Evolutionary conservation across 1,284 basidiomycete genomes (phyloP).

Genomic region (Trichosporon sp.): DNA sequence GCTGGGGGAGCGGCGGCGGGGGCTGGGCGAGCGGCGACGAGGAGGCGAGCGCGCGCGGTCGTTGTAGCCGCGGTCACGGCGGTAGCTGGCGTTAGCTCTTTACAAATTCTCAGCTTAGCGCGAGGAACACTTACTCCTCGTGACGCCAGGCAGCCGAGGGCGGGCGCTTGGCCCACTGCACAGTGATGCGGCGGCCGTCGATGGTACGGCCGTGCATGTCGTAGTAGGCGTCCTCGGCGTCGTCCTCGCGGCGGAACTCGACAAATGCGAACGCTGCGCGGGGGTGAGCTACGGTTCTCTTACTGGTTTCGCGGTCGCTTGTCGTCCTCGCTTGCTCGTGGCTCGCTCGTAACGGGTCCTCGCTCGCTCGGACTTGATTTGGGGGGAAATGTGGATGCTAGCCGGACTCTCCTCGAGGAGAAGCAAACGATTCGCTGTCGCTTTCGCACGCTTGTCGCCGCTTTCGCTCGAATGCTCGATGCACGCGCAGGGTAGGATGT

Average conservation of each 20-base stretch:
- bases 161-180: constrained; percentile 87
- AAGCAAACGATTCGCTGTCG: constrained; percentile 1
- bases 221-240: constrained; percentile 83
- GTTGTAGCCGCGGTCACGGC: constrained; percentile 40
- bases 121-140: constrained; percentile 50
- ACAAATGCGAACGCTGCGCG: constrained; percentile 80
- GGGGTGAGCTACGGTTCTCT: constrained; percentile 22
- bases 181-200: constrained; percentile 72
- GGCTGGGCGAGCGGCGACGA: constrained; percentile 26
- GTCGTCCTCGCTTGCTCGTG: neutral
- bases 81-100: constrained; percentile 13
- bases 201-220: constrained; percentile 82
- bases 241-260: constrained; percentile 74
- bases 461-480: constrained; percentile 1
- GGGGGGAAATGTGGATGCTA: neutral
- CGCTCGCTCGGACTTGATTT: neutral
- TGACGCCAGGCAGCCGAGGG: constrained; percentile 80
- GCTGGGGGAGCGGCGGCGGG: constrained; percentile 25
- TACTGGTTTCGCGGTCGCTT: constrained; percentile 27
- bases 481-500: neutral
- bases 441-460: neutral
- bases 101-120: neutral
- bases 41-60: constrained; percentile 11
- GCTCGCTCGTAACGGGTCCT: neutral
- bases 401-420: constrained; percentile 1